Evolutionary conservation across 805 yeast species (phyloP).

Genomic region (Lipomyces starkeyi): DNA sequence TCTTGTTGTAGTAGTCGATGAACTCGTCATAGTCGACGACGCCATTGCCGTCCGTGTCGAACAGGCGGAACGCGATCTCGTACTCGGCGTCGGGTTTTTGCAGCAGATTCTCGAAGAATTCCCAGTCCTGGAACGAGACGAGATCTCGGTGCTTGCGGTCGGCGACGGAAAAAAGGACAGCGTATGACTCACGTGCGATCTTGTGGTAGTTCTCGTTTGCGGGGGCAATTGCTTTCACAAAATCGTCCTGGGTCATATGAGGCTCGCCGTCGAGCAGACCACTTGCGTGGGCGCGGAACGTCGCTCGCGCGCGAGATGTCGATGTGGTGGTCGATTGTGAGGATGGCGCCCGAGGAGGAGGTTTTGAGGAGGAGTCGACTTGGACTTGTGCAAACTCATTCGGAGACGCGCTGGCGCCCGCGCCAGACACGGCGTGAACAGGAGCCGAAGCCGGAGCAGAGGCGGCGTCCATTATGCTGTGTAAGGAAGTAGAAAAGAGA

Average conservation of each 20-base stretch:
- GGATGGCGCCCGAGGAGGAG: background rate
- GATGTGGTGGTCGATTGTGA: background rate
- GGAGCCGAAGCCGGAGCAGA: conserved; percentile 10
- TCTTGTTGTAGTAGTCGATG: conserved; percentile 47
- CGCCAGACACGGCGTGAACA: conserved; percentile 9
- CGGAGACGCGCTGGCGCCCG: conserved; percentile 4
- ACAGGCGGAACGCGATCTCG: conserved; percentile 55
- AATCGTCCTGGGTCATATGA: conserved; percentile 51
- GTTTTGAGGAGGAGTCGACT: conserved; percentile 8
- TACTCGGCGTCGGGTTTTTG: conserved; percentile 62
- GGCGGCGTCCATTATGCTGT: conserved; percentile 5
- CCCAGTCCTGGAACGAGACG: conserved; percentile 73
- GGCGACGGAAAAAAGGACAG: conserved; percentile 78
- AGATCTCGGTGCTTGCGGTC: conserved; percentile 75
- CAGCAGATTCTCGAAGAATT: conserved; percentile 64
- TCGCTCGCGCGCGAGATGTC: background rate
- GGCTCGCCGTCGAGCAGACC: conserved; percentile 40
- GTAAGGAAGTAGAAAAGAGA: background rate
- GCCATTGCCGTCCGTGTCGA: conserved; percentile 50
- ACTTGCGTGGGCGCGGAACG: conserved; percentile 27
- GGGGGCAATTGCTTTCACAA: conserved; percentile 53
- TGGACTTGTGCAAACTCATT: background rate
- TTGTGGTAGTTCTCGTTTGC: conserved; percentile 56
- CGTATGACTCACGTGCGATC: conserved; percentile 64
- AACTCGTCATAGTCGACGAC: conserved; percentile 50